A percentile compares a stretch with the other conserved stretches of the same genome.
These are phyloP conservation scores for Vitis hybrid DNA, from an alignment of 177 flowering plant species.

Conservation along the genomic window DNA sequence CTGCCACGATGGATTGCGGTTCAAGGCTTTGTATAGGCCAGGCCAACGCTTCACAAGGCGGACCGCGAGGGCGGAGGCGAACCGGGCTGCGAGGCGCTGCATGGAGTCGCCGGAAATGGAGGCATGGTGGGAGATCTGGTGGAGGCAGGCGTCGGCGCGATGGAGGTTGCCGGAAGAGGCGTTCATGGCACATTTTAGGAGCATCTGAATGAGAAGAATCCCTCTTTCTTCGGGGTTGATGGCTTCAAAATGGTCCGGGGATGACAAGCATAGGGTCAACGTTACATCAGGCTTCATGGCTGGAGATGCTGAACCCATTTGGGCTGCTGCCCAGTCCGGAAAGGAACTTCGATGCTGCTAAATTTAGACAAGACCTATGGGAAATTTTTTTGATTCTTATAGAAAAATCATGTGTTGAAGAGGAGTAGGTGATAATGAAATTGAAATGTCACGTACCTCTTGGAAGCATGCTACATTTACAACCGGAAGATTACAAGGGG, in stretches of 20 bases:
- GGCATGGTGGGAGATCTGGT: conserved; percentile 33
- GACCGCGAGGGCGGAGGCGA: conserved; percentile 36
- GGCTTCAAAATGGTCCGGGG: conserved; percentile 10
- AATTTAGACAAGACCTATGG: not conserved
- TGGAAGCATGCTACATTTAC: conserved; percentile 7
- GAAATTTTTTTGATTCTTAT: not conserved
- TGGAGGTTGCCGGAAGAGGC: conserved; percentile 40
- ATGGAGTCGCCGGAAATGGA: conserved; percentile 47
- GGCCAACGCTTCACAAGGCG: conserved; percentile 45
- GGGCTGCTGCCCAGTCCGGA: not conserved
- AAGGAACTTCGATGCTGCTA: not conserved
- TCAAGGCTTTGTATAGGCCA: conserved; percentile 35
- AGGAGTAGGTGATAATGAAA: conserved; percentile 5
- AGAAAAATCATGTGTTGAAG: conserved; percentile 3
- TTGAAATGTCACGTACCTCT: not conserved
- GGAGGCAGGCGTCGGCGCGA: conserved; percentile 32
- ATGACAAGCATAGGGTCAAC: conserved; percentile 19
- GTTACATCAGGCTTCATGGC: conserved; percentile 19
- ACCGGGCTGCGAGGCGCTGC: conserved; percentile 38
- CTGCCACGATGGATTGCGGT: not conserved
- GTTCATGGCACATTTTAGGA: conserved; percentile 39
- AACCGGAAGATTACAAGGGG: conserved; percentile 2
- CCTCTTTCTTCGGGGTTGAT: conserved; percentile 39
- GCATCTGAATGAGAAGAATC: conserved; percentile 33
- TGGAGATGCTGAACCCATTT: conserved; percentile 19